These are phyloP conservation scores for Mariannaea elegans DNA, from an alignment of 2,329 filamentous ascomycete genomes.

Conservation along the genomic window DNA sequence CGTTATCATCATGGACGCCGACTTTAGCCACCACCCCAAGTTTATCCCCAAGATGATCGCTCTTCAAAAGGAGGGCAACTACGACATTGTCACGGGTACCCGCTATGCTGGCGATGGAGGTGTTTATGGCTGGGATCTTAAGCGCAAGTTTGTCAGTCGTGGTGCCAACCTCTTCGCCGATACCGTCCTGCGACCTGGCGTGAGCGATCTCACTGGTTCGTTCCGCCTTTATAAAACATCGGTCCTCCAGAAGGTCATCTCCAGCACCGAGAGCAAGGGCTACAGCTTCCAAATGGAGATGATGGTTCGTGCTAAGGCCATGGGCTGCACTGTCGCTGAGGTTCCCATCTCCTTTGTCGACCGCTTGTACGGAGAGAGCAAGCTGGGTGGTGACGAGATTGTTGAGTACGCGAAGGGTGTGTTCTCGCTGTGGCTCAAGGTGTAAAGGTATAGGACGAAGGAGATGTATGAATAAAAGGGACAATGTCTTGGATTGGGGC, in stretches of 20 bases:
- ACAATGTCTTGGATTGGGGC: conserved; percentile 37
- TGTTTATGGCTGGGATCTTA: conserved; percentile 96
- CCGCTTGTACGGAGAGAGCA: conserved; percentile 92
- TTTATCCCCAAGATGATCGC: conserved; percentile 96
- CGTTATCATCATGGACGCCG: conserved; percentile 99
- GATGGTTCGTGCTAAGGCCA: conserved; percentile 96
- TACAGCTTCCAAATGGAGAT: conserved; percentile 99
- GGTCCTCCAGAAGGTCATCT: conserved; percentile 89
- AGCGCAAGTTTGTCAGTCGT: conserved; percentile 83
- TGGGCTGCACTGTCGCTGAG: conserved; percentile 94
- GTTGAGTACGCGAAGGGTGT: conserved; percentile 94
- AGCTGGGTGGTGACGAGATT: conserved; percentile 94
- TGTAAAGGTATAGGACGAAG: conserved; percentile 53
- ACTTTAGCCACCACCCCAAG: conserved; percentile 99
- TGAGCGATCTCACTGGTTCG: conserved; percentile 94
- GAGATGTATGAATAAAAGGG: conserved; percentile 34
- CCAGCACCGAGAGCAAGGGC: conserved; percentile 91
- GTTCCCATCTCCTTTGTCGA: conserved; percentile 98
- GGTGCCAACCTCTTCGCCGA: conserved; percentile 96
- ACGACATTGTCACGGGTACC: conserved; percentile 97
- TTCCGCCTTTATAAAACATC: conserved; percentile 94
- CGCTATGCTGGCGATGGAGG: conserved; percentile 90
- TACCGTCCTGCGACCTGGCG: conserved; percentile 89
- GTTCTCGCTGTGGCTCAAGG: conserved; percentile 79
- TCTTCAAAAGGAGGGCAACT: conserved; percentile 78